Percentiles rank a stretch among this genome's conserved stretches.
Conservation (phyloP, 208 protist species). For the Trypanosoma melophagium region DNA sequence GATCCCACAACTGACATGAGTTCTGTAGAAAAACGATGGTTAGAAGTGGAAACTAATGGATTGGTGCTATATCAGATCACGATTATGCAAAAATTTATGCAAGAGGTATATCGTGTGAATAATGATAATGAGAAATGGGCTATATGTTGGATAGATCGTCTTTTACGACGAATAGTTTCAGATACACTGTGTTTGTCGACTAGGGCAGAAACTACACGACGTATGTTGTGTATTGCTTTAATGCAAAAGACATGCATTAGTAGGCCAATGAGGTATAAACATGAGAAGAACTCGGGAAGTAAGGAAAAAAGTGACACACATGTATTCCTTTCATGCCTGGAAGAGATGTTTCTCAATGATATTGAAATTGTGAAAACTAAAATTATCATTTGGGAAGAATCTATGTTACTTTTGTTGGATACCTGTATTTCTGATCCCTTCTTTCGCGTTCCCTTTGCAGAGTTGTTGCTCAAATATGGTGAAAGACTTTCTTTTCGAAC, state of each 20-base stretch:
- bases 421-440: conserved; percentile 42
- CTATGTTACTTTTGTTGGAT: conserved; percentile 16
- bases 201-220: conserved; percentile 8
- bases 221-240: conserved; percentile 18
- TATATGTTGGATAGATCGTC: conserved; percentile 20
- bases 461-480: conserved; percentile 52
- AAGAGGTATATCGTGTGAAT: not conserved
- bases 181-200: conserved; percentile 6
- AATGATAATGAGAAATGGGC: not conserved
- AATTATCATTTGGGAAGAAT: conserved; percentile 21
- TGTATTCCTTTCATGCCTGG: conserved; percentile 9
- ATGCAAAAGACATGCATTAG: conserved; percentile 4
- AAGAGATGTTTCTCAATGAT: conserved; percentile 22
- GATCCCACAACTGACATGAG: conserved; percentile 31
- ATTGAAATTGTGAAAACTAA: not conserved
- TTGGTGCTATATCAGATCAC: conserved; percentile 41
- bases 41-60: conserved; percentile 41
- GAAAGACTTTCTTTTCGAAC: conserved; percentile 39
- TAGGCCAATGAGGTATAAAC: not conserved
- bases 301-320: not conserved
- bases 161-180: conserved; percentile 8
- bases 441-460: conserved; percentile 54
- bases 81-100: conserved; percentile 18
- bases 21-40: conserved; percentile 39
- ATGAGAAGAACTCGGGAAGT: not conserved